These are phyloP conservation scores for Asparagopsis taxiformis DNA, from an alignment of 31 red algal species.

Conservation along the genomic window DNA sequence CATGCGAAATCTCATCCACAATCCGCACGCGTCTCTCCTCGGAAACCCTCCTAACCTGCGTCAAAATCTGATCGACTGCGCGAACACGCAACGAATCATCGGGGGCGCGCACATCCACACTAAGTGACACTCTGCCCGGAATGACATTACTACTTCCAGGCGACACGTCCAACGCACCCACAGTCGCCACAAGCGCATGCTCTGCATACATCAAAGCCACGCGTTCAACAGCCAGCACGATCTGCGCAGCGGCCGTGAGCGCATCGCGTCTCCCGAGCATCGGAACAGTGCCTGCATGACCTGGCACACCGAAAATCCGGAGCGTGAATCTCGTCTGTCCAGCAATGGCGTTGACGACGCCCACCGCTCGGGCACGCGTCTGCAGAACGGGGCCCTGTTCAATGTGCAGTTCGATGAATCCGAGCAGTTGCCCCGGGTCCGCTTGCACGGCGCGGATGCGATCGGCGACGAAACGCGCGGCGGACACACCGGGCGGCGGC, in stretches of 20 bases:
- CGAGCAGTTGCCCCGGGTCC: constrained; percentile 16
- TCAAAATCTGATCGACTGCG: constrained; percentile 9
- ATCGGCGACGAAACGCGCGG: constrained; percentile 18
- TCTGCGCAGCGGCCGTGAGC: constrained; percentile 50
- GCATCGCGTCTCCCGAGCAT: constrained; percentile 65
- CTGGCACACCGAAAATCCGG: constrained; percentile 18
- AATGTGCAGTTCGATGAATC: constrained; percentile 59
- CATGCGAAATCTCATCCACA: constrained; percentile 22
- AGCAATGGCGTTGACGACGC: constrained; percentile 59
- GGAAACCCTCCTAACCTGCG: background rate
- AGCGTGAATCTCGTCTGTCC: constrained; percentile 56
- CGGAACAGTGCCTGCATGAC: constrained; percentile 80
- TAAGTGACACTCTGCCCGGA: constrained; percentile 33
- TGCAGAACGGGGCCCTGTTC: constrained; percentile 85
- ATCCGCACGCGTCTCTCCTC: constrained; percentile 18
- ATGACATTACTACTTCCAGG: constrained; percentile 47
- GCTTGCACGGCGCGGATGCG: background rate
- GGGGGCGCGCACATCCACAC: constrained; percentile 56
- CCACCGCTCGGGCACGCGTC: constrained; percentile 9
- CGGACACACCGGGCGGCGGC: constrained; percentile 1
- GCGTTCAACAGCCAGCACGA: constrained; percentile 47
- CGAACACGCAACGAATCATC: constrained; percentile 1
- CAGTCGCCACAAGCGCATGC: constrained; percentile 60
- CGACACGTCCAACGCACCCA: constrained; percentile 48
- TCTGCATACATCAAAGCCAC: background rate